Evolutionary conservation across 306 rosid genomes (phyloP).

Genomic region (Quillaja saponaria): DNA sequence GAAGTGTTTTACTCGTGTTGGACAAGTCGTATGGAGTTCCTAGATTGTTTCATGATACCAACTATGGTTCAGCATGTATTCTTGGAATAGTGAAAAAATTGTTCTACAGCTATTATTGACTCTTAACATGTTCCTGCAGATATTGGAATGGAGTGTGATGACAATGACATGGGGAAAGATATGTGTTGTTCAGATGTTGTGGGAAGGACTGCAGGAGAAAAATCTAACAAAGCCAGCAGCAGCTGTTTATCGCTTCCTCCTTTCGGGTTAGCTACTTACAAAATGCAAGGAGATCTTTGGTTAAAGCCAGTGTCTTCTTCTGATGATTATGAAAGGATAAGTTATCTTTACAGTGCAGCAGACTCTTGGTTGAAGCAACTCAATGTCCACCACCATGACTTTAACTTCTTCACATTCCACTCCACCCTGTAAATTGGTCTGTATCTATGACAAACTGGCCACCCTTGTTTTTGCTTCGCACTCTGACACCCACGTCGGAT

Average conservation of each 20-base stretch:
- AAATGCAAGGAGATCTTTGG: constrained; percentile 72
- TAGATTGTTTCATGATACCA: not conserved
- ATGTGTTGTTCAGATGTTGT: constrained; percentile 4
- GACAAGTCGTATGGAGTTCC: not conserved
- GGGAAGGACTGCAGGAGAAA: constrained; percentile 14
- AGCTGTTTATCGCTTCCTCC: constrained; percentile 44
- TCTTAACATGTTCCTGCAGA: constrained; percentile 33
- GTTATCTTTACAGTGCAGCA: constrained; percentile 55
- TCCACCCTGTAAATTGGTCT: constrained; percentile 36
- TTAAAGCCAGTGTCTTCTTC: constrained; percentile 43
- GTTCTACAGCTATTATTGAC: too few relatives aligned
- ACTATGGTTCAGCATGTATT: not conserved
- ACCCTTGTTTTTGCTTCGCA: constrained; percentile 22
- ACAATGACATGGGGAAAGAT: constrained; percentile 20
- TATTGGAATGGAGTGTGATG: constrained; percentile 26
- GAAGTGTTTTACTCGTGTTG: not conserved
- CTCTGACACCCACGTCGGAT: constrained; percentile 26
- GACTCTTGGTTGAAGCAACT: constrained; percentile 88
- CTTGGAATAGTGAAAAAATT: too few relatives aligned
- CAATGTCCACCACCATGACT: constrained; percentile 68
- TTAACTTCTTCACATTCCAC: constrained; percentile 59
- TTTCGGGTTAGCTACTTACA: constrained; percentile 68
- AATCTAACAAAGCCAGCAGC: constrained; percentile 11
- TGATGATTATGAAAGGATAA: constrained; percentile 43
- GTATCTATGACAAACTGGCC: constrained; percentile 12